These are phyloP conservation scores for Solanum verrucosum DNA, from an alignment of 257 asterid species.

Conservation along the genomic window DNA sequence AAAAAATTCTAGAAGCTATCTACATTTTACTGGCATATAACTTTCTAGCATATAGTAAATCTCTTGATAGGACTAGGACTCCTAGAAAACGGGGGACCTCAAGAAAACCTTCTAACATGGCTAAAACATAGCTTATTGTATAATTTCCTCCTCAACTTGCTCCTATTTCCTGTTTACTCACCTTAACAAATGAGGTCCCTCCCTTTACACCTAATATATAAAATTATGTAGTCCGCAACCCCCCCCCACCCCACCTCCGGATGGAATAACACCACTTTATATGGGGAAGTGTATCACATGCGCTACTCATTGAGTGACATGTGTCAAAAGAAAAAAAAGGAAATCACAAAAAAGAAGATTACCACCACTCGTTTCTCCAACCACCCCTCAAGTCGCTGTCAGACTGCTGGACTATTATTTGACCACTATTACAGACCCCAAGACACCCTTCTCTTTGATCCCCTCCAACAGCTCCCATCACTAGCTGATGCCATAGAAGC, in stretches of 20 bases:
- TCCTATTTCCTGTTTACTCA: not conserved
- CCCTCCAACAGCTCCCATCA: not conserved
- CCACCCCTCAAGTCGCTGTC: not conserved
- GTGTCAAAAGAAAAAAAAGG: not conserved
- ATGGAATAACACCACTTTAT: not conserved
- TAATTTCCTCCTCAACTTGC: not conserved
- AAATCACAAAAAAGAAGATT: not conserved
- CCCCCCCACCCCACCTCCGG: not conserved
- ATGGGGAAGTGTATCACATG: not conserved
- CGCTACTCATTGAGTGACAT: not conserved
- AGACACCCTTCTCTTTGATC: not conserved
- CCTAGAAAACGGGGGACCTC: not conserved
- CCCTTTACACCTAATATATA: not conserved
- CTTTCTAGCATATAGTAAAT: not conserved
- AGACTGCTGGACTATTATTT: not conserved
- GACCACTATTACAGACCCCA: not conserved
- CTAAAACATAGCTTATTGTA: not conserved
- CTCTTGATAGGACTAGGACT: not conserved
- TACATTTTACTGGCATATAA: not conserved
- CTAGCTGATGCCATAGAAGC: not conserved
- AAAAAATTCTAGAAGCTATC: not conserved
- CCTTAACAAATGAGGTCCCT: not conserved
- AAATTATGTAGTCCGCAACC: not conserved
- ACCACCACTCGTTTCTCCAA: not conserved
- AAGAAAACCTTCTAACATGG: not conserved